Conservation (phyloP, 2,329 filamentous ascomycete species). For the Phaeoacremonium minimum region DNA sequence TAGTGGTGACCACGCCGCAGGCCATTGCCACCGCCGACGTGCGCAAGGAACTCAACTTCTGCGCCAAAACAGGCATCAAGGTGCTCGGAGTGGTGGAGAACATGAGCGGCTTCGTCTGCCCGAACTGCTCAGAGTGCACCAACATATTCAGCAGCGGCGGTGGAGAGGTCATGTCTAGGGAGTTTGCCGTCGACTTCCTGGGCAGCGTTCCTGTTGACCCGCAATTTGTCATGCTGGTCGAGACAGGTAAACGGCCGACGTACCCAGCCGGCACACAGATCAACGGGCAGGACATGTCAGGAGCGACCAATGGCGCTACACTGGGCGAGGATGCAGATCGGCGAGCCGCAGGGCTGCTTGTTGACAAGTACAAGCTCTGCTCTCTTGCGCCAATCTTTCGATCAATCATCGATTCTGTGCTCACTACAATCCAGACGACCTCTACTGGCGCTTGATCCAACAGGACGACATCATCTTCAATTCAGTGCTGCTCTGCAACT, state of each 20-base stretch:
- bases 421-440: too few species aligned
- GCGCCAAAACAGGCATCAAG: constrained; percentile 72
- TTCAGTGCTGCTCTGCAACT: too few species aligned
- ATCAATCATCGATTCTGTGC: constrained; percentile 53
- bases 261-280: constrained; percentile 67
- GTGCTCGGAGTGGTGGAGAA: constrained; percentile 93
- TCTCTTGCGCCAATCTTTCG: constrained; percentile 67
- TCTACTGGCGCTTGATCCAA: too few species aligned
- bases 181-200: constrained; percentile 79
- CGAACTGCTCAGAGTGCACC: constrained; percentile 77
- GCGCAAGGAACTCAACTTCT: constrained; percentile 92
- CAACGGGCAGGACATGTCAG: constrained; percentile 50
- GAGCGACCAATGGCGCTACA: constrained; percentile 19
- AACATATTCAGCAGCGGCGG: constrained; percentile 92
- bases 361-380: constrained; percentile 70
- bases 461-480: too few species aligned
- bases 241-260: constrained; percentile 61
- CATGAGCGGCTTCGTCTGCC: constrained; percentile 90
- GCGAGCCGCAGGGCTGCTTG: constrained; percentile 44
- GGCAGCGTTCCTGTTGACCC: constrained; percentile 90
- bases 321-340: constrained; percentile 18
- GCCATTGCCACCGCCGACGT: constrained; percentile 92
- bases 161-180: constrained; percentile 80
- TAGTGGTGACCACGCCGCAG: constrained; percentile 94
- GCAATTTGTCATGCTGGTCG: constrained; percentile 82